Conservation (phyloP, 331 rosid genomes). For the Quercus tomentella region DNA sequence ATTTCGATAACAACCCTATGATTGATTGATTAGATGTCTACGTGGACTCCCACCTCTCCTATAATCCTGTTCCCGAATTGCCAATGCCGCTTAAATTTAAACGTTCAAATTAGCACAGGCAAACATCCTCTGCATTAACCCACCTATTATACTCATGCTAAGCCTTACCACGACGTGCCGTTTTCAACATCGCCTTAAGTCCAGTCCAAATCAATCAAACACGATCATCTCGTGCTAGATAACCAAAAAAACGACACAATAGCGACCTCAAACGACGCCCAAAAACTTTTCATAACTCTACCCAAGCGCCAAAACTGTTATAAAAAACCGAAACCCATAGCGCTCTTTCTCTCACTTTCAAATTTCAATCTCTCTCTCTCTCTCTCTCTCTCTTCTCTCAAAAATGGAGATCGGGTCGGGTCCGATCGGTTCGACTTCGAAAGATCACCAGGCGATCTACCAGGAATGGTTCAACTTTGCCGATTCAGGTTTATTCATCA, state of each 20-base stretch:
- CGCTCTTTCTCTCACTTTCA: background rate
- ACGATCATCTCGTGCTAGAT: background rate
- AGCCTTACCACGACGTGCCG: too few relatives aligned
- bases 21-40: too few relatives aligned
- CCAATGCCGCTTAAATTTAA: constrained; percentile 36
- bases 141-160: too few relatives aligned
- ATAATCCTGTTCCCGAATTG: background rate
- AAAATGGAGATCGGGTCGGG: constrained; percentile 51
- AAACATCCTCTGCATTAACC: too few relatives aligned
- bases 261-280: background rate
- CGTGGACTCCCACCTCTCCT: too few relatives aligned
- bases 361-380: constrained; percentile 9
- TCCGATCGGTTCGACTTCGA: constrained; percentile 34
- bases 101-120: constrained; percentile 8
- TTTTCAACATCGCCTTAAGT: background rate
- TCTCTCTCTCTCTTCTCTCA: background rate
- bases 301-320: constrained; percentile 31
- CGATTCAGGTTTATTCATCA: constrained; percentile 65
- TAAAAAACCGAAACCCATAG: background rate
- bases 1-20: too few relatives aligned
- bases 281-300: background rate
- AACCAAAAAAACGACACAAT: background rate
- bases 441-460: constrained; percentile 58
- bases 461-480: constrained; percentile 80
- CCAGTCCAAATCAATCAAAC: background rate